These are phyloP conservation scores for Acer yangbiense DNA, from an alignment of 345 rosid genomes.

Conservation along the genomic window DNA sequence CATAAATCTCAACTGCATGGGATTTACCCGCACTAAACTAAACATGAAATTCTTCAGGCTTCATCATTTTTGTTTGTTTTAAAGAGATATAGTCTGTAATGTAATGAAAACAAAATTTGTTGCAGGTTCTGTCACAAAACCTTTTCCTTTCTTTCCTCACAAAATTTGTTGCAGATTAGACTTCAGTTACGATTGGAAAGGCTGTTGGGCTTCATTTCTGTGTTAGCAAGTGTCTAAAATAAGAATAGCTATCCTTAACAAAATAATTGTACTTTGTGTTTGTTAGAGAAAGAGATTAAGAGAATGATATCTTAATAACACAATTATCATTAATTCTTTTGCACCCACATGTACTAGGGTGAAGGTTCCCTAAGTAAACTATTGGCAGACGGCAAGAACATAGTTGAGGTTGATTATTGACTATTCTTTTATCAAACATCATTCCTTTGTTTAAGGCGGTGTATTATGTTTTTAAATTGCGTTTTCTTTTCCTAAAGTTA, in stretches of 20 bases:
- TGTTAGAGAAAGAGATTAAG: background rate
- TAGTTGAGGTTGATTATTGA: background rate
- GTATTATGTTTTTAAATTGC: background rate
- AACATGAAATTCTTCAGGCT: background rate
- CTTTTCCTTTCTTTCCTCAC: background rate
- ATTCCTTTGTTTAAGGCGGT: no score
- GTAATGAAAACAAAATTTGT: background rate
- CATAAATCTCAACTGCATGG: background rate
- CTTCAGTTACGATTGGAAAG: background rate
- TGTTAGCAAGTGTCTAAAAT: background rate
- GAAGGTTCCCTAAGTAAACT: background rate
- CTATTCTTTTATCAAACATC: background rate
- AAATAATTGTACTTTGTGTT: background rate
- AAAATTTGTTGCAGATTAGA: background rate
- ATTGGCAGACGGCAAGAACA: background rate
- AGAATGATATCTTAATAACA: background rate
- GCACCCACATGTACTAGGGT: no score
- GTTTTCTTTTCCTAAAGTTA: background rate
- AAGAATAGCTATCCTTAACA: no score
- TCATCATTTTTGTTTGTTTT: background rate
- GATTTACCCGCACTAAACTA: background rate
- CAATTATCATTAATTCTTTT: background rate
- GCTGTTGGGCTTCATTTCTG: background rate
- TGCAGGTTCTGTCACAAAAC: background rate
- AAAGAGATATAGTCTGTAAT: background rate